A percentile compares a stretch with the other conserved stretches of the same genome.
phyloP scores from a whole-genome alignment of 1,139 yeast species.

The Debaryomyces psychrophilus region DNA sequence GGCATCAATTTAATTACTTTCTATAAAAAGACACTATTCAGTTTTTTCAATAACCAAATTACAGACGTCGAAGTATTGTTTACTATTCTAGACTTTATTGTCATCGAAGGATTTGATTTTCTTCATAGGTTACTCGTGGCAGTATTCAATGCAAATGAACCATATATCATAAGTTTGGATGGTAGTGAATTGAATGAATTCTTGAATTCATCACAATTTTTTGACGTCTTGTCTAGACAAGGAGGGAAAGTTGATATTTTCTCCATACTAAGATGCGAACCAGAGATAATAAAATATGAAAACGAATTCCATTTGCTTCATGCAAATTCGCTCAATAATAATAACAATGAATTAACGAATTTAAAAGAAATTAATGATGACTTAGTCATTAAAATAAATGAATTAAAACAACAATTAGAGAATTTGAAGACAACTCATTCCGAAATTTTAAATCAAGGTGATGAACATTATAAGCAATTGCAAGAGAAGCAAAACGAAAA shows the following conservation, averaged over 20 bases:
- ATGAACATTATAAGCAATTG: conserved; percentile 31
- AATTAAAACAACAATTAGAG: conserved; percentile 34
- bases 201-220: conserved; percentile 28
- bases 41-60: conserved; percentile 26
- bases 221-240: conserved; percentile 14
- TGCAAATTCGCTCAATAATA: conserved; percentile 44
- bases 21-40: conserved; percentile 28
- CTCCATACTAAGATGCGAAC: conserved; percentile 27
- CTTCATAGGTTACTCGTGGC: conserved; percentile 34
- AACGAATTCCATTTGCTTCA: conserved; percentile 48
- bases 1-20: conserved; percentile 37
- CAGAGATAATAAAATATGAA: conserved; percentile 43
- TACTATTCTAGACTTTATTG: conserved; percentile 37
- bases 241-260: conserved; percentile 14
- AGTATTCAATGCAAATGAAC: conserved; percentile 23
- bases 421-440: conserved; percentile 40
- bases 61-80: conserved; percentile 16
- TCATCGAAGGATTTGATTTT: conserved; percentile 47
- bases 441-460: conserved; percentile 43
- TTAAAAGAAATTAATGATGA: conserved; percentile 44
- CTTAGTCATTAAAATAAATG: conserved; percentile 31
- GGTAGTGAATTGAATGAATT: conserved; percentile 35
- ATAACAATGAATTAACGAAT: conserved; percentile 43
- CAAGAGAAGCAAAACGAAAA: conserved; percentile 26
- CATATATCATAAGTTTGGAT: conserved; percentile 25